Conservation (phyloP, 2,329 filamentous ascomycete species). For the Colletotrichum agaves region DNA sequence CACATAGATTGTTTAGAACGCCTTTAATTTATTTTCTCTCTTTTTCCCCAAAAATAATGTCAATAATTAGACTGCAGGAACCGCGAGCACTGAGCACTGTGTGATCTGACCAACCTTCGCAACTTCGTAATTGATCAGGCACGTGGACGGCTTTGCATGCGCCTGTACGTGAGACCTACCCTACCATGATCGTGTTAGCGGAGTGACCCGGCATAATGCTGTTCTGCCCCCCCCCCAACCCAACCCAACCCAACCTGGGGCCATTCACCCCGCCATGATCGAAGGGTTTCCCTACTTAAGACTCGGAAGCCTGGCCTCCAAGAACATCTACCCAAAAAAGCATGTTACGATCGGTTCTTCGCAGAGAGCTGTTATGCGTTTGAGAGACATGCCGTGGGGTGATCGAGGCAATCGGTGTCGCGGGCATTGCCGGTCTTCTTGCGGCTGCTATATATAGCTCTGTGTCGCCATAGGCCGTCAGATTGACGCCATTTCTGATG, state of each 20-base stretch:
- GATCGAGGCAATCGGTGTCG: slow-evolving; percentile 18
- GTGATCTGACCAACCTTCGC: not conserved
- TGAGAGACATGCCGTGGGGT: slow-evolving; percentile 3
- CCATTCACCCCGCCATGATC: not conserved
- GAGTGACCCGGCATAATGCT: not conserved
- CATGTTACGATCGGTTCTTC: not conserved
- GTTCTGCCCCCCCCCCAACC: not conserved
- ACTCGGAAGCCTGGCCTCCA: not conserved
- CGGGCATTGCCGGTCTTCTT: slow-evolving; percentile 18
- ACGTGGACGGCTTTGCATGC: not conserved
- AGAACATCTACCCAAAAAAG: not conserved
- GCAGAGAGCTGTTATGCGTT: not conserved
- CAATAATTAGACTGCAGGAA: not conserved
- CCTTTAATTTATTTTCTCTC: no score
- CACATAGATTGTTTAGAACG: not conserved
- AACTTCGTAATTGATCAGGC: not conserved
- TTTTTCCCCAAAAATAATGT: not conserved
- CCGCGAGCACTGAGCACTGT: not conserved
- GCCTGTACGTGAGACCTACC: not conserved
- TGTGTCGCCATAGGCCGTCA: slow-evolving; percentile 10
- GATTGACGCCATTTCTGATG: slow-evolving; percentile 13
- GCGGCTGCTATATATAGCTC: slow-evolving; percentile 3
- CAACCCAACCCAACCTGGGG: no score
- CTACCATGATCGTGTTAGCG: slow-evolving; percentile 3
- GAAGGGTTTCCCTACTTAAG: not conserved